phyloP scores from a whole-genome alignment of 352 stramenopile species.

The Phytophthora sp. region DNA sequence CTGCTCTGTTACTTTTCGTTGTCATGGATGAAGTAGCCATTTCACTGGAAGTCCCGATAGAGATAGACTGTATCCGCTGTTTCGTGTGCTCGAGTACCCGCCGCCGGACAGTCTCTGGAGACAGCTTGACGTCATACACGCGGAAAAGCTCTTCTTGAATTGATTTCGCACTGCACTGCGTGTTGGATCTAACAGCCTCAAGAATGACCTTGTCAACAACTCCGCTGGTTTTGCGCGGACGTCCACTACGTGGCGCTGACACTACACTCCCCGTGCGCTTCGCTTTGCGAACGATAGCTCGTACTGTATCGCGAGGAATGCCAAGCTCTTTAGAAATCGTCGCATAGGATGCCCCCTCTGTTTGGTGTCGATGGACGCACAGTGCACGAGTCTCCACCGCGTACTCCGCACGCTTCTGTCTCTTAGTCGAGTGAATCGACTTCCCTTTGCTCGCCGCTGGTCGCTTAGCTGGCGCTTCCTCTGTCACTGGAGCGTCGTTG shows the following conservation, averaged over 20 bases:
- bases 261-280: constrained; percentile 63
- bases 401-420: constrained; percentile 63
- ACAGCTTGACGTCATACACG: constrained; percentile 68
- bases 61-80: constrained; percentile 30
- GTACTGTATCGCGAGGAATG: constrained; percentile 66
- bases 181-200: constrained; percentile 57
- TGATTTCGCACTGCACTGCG: constrained; percentile 60
- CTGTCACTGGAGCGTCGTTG: not conserved
- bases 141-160: constrained; percentile 65
- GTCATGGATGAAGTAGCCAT: not conserved
- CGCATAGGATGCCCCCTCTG: constrained; percentile 60
- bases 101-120: constrained; percentile 63
- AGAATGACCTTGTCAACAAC: constrained; percentile 76
- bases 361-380: constrained; percentile 61
- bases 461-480: not conserved
- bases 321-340: constrained; percentile 57
- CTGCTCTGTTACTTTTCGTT: not conserved
- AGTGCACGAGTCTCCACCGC: constrained; percentile 56
- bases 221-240: constrained; percentile 68
- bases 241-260: constrained; percentile 60
- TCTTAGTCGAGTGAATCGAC: constrained; percentile 4
- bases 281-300: constrained; percentile 69
- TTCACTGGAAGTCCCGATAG: constrained; percentile 29
- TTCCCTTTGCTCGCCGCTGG: not conserved
- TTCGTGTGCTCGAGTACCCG: constrained; percentile 64